Conservation (phyloP, 1,139 yeast genomes). For the Meyerozyma sp. region DNA sequence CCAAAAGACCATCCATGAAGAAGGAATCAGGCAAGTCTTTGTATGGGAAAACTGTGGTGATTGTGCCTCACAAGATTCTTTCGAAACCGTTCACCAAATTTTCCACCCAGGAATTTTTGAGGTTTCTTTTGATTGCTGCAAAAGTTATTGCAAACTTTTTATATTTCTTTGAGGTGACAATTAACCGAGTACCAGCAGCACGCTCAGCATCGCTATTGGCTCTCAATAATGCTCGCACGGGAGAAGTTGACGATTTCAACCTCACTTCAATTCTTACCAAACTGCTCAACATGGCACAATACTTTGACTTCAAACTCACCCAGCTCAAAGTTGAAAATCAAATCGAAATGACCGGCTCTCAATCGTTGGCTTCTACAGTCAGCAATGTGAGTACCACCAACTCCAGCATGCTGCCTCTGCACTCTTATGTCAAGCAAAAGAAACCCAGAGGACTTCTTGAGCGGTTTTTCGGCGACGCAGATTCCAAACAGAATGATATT, state of each 20-base stretch:
- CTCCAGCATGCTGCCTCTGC: not conserved
- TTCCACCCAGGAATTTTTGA: conserved; percentile 33
- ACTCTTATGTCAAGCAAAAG: not conserved
- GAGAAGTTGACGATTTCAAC: conserved; percentile 9
- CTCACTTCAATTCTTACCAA: conserved; percentile 20
- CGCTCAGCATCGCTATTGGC: conserved; percentile 3
- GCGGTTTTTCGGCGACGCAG: not conserved
- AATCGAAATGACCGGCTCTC: conserved; percentile 5
- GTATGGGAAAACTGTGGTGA: conserved; percentile 22
- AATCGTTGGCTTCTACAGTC: not conserved
- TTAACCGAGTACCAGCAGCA: conserved; percentile 7
- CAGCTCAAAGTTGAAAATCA: conserved; percentile 7
- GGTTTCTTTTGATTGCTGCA: conserved; percentile 32
- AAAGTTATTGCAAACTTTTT: conserved; percentile 36
- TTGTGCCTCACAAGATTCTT: conserved; percentile 41
- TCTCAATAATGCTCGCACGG: not conserved
- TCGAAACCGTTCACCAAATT: conserved; percentile 38
- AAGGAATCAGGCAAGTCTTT: conserved; percentile 3
- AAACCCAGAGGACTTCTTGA: not conserved
- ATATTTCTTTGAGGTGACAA: conserved; percentile 18
- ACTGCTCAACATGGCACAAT: conserved; percentile 12
- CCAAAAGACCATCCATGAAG: conserved; percentile 1
- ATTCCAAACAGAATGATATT: not conserved
- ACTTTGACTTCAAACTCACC: conserved; percentile 11
- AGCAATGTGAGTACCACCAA: not conserved